Evolutionary conservation across 2,329 filamentous ascomycete species (phyloP).

Genomic region (Hymenoscyphus scutula): DNA sequence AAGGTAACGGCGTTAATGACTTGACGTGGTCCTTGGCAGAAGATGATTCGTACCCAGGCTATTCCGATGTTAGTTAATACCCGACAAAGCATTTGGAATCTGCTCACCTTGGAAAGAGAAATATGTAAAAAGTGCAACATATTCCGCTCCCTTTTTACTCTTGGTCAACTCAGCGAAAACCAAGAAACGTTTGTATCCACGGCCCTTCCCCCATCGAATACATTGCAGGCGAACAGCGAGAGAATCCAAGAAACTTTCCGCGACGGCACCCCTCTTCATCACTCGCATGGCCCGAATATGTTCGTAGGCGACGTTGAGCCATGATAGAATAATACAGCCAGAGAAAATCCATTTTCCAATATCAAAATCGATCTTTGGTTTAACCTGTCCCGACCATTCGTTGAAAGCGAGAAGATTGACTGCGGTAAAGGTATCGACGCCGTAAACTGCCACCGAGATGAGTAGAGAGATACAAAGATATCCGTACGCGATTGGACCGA

Average conservation of each 20-base stretch:
- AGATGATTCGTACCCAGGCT: constrained; percentile 84
- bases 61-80: constrained; percentile 17
- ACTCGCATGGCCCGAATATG: constrained; percentile 77
- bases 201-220: constrained; percentile 68
- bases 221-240: constrained; percentile 83
- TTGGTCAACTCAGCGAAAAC: constrained; percentile 72
- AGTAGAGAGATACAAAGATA: constrained; percentile 80
- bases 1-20: constrained; percentile 87
- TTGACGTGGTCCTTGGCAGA: constrained; percentile 90
- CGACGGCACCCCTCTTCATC: constrained; percentile 80
- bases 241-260: constrained; percentile 87
- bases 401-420: constrained; percentile 88
- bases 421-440: constrained; percentile 88
- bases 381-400: constrained; percentile 80
- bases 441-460: constrained; percentile 80
- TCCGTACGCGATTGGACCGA: constrained; percentile 74
- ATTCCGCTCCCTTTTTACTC: constrained; percentile 70
- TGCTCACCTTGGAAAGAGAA: constrained; percentile 62
- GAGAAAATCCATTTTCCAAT: constrained; percentile 95
- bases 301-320: constrained; percentile 76
- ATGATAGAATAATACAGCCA: constrained; percentile 86
- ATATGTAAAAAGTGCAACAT: constrained; percentile 69
- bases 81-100: constrained; percentile 12
- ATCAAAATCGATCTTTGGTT: constrained; percentile 72
- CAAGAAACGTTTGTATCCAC: constrained; percentile 80